Evolutionary conservation across 768 basidiomycete species (phyloP).

Genomic region (Terana coerulea): DNA sequence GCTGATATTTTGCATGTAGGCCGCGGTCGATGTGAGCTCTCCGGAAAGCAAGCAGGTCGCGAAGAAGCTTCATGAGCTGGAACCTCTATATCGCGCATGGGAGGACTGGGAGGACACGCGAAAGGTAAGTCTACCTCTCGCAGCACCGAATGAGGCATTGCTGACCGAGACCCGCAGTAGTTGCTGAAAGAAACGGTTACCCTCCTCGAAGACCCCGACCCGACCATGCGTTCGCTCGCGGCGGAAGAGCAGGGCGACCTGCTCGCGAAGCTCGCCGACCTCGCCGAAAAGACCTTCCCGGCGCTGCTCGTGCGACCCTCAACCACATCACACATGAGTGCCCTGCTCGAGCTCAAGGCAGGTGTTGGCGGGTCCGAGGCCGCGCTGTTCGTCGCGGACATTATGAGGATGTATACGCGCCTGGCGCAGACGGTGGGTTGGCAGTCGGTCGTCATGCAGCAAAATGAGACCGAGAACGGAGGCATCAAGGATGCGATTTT

Average conservation of each 20-base stretch:
- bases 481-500: conserved; percentile 76
- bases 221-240: conserved; percentile 71
- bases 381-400: conserved; percentile 71
- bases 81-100: conserved; percentile 69
- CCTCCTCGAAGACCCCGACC: conserved; percentile 71
- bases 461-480: conserved; percentile 54
- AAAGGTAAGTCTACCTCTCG: conserved; percentile 42
- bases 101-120: conserved; percentile 51
- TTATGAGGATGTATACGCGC: conserved; percentile 80
- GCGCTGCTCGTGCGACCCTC: conserved; percentile 71
- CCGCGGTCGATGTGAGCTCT: conserved; percentile 50
- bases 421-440: conserved; percentile 55
- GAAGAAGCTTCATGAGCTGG: conserved; percentile 64
- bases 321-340: conserved; percentile 60
- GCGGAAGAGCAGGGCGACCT: conserved; percentile 58
- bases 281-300: conserved; percentile 51
- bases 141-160: not conserved
- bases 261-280: conserved; percentile 25
- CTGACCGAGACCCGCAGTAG: conserved; percentile 37
- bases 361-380: conserved; percentile 93
- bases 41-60: conserved; percentile 55
- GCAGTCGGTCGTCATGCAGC: conserved; percentile 57
- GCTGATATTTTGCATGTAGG: conserved; percentile 29
- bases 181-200: conserved; percentile 57
- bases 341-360: conserved; percentile 86